Evolutionary conservation across 176 grass and related monocot genomes (phyloP).

Genomic region (Raddia guianensis): DNA sequence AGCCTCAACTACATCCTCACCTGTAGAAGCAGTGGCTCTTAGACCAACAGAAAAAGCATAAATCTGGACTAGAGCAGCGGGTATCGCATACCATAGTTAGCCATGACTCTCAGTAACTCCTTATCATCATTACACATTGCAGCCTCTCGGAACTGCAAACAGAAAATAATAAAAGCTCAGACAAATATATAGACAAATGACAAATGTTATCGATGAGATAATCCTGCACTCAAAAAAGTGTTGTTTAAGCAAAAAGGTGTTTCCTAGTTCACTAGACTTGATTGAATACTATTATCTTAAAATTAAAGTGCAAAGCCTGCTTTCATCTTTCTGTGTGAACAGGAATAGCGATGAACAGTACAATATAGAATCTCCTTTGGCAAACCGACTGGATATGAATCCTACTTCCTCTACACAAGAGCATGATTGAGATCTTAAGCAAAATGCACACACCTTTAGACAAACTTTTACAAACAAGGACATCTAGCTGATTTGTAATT

Average conservation of each 20-base stretch:
- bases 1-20: constrained; percentile 96
- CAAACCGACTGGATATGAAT: neutral
- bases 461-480: neutral
- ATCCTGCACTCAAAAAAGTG: neutral
- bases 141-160: constrained; percentile 78
- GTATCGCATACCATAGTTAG: constrained; percentile 74
- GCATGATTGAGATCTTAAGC: neutral
- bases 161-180: neutral
- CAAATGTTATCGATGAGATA: neutral
- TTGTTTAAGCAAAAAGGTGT: neutral
- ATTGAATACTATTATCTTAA: neutral
- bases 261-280: constrained; percentile 24
- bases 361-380: neutral
- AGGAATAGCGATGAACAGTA: constrained; percentile 1
- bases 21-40: constrained; percentile 44
- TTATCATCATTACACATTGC: constrained; percentile 63
- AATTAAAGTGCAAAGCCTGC: neutral
- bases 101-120: constrained; percentile 75
- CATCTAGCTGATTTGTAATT: neutral
- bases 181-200: neutral
- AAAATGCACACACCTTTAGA: neutral
- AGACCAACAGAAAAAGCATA: constrained; percentile 22
- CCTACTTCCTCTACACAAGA: constrained; percentile 10
- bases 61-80: neutral
- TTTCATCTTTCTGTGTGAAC: neutral